Evolutionary conservation across 2,329 filamentous ascomycete genomes (phyloP).

Genomic region (Aulographum hederae): DNA sequence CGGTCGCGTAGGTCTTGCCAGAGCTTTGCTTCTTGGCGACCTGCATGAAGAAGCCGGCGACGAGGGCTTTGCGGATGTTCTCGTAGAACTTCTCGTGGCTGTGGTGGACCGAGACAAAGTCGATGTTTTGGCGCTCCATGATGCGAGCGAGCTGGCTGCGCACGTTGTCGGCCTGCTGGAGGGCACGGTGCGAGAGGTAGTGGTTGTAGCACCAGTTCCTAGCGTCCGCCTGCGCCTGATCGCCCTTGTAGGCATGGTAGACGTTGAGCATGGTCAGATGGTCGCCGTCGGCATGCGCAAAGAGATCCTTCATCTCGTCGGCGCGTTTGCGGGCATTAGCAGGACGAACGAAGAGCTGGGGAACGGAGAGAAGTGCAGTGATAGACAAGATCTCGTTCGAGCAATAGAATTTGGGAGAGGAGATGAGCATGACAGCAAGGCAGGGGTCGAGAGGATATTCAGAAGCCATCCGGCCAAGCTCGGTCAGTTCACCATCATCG

Average conservation of each 20-base stretch:
- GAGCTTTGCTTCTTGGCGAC: conserved; percentile 82
- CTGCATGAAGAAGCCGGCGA: conserved; percentile 98
- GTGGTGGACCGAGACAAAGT: conserved; percentile 76
- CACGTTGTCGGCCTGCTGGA: conserved; percentile 88
- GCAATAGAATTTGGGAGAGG: conserved; percentile 94
- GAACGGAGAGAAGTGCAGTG: conserved; percentile 82
- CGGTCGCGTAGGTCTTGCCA: conserved; percentile 81
- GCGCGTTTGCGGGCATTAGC: conserved; percentile 72
- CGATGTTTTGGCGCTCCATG: conserved; percentile 82
- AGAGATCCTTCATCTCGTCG: conserved; percentile 92
- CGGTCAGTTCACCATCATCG: conserved; percentile 84
- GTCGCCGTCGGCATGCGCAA: conserved; percentile 83
- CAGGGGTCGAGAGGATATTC: conserved; percentile 91
- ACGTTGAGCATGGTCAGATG: conserved; percentile 93
- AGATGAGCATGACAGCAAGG: conserved; percentile 93
- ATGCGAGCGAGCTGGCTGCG: conserved; percentile 82
- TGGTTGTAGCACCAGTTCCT: conserved; percentile 96
- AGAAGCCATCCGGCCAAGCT: conserved; percentile 70
- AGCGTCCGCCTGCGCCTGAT: conserved; percentile 48
- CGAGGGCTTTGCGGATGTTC: conserved; percentile 84
- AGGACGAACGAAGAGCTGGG: conserved; percentile 82
- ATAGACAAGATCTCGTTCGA: conserved; percentile 96
- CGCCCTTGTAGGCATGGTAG: conserved; percentile 88
- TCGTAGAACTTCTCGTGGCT: conserved; percentile 95
- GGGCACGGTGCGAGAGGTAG: conserved; percentile 74